These are phyloP conservation scores for Amylocystis lapponica DNA, from an alignment of 768 basidiomycete species.

Conservation along the genomic window DNA sequence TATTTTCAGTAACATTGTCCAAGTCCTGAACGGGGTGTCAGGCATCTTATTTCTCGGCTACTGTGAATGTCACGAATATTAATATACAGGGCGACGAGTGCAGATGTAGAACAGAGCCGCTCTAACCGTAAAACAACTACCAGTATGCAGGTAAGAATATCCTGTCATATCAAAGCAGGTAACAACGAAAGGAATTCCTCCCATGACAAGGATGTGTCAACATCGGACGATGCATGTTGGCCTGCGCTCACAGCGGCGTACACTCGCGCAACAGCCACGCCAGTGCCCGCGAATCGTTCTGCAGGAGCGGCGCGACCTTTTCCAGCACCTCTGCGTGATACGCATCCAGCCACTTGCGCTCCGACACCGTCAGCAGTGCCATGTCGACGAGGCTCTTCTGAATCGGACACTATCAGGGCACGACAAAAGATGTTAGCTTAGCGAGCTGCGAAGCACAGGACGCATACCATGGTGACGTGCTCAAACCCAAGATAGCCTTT, in stretches of 20 bases:
- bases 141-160: too few relatives aligned
- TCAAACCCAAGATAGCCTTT: conserved; percentile 86
- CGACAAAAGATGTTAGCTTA: conserved; percentile 18
- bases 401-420: conserved; percentile 60
- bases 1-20: too few relatives aligned
- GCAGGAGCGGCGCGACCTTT: conserved; percentile 69
- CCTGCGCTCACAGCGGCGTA: conserved; percentile 26
- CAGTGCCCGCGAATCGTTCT: conserved; percentile 53
- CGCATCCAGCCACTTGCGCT: conserved; percentile 74
- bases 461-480: conserved; percentile 72
- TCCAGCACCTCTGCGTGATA: conserved; percentile 76
- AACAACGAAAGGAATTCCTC: too few relatives aligned
- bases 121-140: too few relatives aligned
- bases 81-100: too few relatives aligned
- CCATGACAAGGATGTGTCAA: too few relatives aligned
- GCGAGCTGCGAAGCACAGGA: background rate
- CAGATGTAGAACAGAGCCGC: too few relatives aligned
- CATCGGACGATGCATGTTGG: too few relatives aligned
- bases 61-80: too few relatives aligned
- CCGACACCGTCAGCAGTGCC: conserved; percentile 54
- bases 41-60: too few relatives aligned
- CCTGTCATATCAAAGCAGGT: too few relatives aligned
- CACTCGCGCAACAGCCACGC: conserved; percentile 63
- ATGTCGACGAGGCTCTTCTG: conserved; percentile 76
- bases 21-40: too few relatives aligned